Evolutionary conservation across 164 flowering plant species (phyloP).

Genomic region (grape (Vitis vinifera)): DNA sequence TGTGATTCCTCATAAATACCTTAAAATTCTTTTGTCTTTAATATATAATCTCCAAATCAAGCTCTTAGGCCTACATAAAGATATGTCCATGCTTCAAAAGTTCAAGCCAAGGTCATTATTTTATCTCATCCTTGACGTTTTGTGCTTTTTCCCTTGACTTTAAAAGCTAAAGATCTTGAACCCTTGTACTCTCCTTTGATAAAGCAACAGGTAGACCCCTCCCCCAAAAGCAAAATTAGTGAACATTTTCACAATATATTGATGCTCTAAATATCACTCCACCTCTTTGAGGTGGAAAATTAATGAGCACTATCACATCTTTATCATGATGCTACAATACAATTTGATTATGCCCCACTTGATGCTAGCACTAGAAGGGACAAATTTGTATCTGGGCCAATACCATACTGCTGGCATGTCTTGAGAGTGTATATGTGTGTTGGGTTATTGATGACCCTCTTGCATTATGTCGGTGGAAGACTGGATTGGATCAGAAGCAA

Average conservation of each 20-base stretch:
- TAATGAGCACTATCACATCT: background rate
- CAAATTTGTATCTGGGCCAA: background rate
- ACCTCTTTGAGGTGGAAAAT: background rate
- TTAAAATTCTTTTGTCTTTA: background rate
- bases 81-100: background rate
- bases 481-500: background rate
- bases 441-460: slow-evolving; percentile 4
- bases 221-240: too few relatives aligned
- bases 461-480: slow-evolving; percentile 9
- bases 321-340: background rate
- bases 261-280: background rate
- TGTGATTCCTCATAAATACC: background rate
- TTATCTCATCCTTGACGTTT: background rate
- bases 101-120: background rate
- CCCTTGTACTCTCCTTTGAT: background rate
- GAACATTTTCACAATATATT: too few relatives aligned
- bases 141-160: background rate
- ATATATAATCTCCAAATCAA: background rate
- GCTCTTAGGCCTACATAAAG: slow-evolving; percentile 2
- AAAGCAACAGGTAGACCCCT: background rate
- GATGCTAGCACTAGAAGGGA: background rate
- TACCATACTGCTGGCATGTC: background rate
- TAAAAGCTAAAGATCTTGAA: background rate
- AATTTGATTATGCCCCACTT: background rate
- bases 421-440: background rate